phyloP scores from a whole-genome alignment of 495 filamentous ascomycete species.

The Aspergillus coremiiformis region DNA sequence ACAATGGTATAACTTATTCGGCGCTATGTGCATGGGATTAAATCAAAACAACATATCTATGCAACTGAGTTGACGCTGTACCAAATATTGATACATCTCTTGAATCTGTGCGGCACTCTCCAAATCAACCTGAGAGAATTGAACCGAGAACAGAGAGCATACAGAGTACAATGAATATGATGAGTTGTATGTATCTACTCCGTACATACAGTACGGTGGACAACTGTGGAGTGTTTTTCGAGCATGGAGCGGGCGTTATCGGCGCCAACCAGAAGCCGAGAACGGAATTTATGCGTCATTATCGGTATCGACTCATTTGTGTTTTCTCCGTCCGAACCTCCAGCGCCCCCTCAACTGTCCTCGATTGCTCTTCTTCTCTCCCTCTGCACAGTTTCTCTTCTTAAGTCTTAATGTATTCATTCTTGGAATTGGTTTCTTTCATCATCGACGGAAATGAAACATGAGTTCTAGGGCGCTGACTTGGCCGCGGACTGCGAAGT shows the following conservation, averaged over 20 bases:
- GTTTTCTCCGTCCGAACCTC: slow-evolving; percentile 5
- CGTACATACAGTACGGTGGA: no score
- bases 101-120: no score
- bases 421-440: slow-evolving; percentile 5
- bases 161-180: no score
- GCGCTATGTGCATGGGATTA: no score
- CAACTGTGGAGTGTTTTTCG: neutral
- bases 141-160: no score
- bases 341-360: neutral
- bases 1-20: slow-evolving; percentile 50
- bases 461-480: slow-evolving; percentile 34
- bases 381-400: neutral
- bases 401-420: slow-evolving; percentile 7
- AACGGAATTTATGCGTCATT: slow-evolving; percentile 19
- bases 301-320: slow-evolving; percentile 18
- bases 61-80: no score
- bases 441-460: slow-evolving; percentile 13
- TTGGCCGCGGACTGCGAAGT: slow-evolving; percentile 28
- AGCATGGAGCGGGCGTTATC: slow-evolving; percentile 8
- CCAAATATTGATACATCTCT: no score
- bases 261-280: slow-evolving; percentile 12
- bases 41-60: no score
- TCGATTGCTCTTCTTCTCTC: neutral
- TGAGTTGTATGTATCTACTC: no score
- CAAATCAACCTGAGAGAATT: no score